Evolutionary conservation across 306 rosid genomes (phyloP).

Genomic region (Vigna reflexopilosa): DNA sequence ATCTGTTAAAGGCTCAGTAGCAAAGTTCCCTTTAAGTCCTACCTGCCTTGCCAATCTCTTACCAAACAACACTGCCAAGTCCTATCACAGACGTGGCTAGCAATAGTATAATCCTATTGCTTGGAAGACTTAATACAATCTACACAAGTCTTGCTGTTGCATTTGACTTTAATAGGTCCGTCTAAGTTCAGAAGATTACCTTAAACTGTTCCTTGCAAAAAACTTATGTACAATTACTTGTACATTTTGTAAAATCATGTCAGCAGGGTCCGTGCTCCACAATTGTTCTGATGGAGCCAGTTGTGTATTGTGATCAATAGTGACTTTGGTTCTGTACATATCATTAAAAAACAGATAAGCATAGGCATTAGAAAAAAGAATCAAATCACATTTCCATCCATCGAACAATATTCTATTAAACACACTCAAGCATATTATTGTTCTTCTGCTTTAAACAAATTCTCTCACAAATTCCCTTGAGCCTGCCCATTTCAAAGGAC

Average conservation of each 20-base stretch:
- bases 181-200: constrained; percentile 26
- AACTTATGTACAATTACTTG: constrained; percentile 22
- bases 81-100: constrained; percentile 30
- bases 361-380: constrained; percentile 30
- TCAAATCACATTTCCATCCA: constrained; percentile 40
- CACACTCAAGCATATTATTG: constrained; percentile 46
- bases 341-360: constrained; percentile 55
- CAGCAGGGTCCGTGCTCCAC: constrained; percentile 6
- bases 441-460: constrained; percentile 44
- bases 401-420: constrained; percentile 43
- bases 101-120: constrained; percentile 21
- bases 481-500: constrained; percentile 2
- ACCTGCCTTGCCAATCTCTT: constrained; percentile 51
- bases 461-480: constrained; percentile 11
- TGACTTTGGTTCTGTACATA: constrained; percentile 20
- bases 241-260: constrained; percentile 22
- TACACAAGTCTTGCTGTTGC: constrained; percentile 13
- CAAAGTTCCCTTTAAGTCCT: constrained; percentile 55
- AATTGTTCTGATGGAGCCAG: constrained; percentile 24
- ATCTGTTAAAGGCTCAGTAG: constrained; percentile 46
- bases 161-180: constrained; percentile 28
- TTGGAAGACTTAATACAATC: constrained; percentile 26
- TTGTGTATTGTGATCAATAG: constrained; percentile 2
- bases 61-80: constrained; percentile 38
- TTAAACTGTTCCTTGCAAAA: neutral